Percentiles rank a stretch among this genome's conserved stretches.
Conservation (phyloP, 2,329 filamentous ascomycete species). For the Fusarium sp. region DNA sequence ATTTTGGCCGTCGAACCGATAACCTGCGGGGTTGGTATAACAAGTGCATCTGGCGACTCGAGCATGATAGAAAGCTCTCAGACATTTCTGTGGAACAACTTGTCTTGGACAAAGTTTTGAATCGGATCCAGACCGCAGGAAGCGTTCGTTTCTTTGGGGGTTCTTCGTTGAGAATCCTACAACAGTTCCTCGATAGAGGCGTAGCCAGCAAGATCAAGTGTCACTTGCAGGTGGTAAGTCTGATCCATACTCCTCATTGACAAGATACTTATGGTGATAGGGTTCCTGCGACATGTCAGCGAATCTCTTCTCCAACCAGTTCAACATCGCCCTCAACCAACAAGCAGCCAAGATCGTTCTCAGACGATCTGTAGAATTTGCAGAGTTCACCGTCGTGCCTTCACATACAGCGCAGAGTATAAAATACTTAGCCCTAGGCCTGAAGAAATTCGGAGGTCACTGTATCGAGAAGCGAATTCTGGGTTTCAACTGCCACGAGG, state of each 20-base stretch:
- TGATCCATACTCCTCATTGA: background rate
- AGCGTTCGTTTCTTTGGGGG: constrained; percentile 37
- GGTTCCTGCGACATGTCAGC: constrained; percentile 36
- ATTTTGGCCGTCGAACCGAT: constrained; percentile 1
- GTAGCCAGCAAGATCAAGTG: constrained; percentile 32
- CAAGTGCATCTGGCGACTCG: constrained; percentile 12
- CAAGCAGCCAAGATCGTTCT: constrained; percentile 31
- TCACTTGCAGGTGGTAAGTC: constrained; percentile 35
- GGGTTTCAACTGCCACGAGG: constrained; percentile 39
- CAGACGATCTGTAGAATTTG: constrained; percentile 18
- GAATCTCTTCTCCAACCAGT: constrained; percentile 39
- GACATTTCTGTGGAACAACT: constrained; percentile 8
- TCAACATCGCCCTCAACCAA: constrained; percentile 36
- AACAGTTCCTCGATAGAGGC: constrained; percentile 29
- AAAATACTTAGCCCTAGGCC: constrained; percentile 29
- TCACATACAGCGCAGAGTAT: constrained; percentile 39
- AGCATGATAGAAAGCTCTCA: background rate
- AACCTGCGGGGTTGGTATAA: constrained; percentile 32
- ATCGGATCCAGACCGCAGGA: constrained; percentile 22
- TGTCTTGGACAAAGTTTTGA: constrained; percentile 14
- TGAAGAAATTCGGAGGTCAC: constrained; percentile 21
- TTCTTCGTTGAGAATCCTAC: constrained; percentile 34
- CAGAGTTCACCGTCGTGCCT: constrained; percentile 34
- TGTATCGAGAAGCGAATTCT: constrained; percentile 33
- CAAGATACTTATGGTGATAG: constrained; percentile 1